These are phyloP conservation scores for Benincasa hispida DNA, from an alignment of 306 rosid species.

Conservation along the genomic window DNA sequence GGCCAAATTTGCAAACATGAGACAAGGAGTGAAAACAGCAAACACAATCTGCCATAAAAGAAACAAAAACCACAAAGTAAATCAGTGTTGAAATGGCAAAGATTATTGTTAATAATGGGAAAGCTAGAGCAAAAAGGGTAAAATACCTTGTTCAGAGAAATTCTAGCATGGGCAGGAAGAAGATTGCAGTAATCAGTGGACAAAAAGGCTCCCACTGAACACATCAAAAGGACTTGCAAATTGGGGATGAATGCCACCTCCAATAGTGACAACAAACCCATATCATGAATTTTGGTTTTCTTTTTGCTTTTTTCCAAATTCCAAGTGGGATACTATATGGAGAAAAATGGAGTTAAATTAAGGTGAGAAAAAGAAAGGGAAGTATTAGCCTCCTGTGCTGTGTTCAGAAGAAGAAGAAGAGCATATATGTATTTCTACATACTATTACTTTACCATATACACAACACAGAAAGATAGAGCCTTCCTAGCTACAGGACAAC, in stretches of 20 bases:
- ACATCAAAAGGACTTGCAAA: slow-evolving; percentile 61
- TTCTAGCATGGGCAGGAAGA: slow-evolving; percentile 42
- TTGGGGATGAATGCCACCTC: slow-evolving; percentile 65
- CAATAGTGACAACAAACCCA: slow-evolving; percentile 58
- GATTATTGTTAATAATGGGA: neutral
- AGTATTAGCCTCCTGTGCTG: too few species aligned
- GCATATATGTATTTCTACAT: too few species aligned
- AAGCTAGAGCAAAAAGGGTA: neutral
- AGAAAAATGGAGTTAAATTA: too few species aligned
- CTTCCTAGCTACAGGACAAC: neutral
- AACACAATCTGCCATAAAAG: slow-evolving; percentile 59
- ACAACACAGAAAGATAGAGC: neutral
- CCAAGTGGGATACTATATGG: too few species aligned
- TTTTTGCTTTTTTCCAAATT: neutral
- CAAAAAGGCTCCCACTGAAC: slow-evolving; percentile 65
- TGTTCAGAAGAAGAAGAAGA: too few species aligned
- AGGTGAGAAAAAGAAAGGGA: too few species aligned
- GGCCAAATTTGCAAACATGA: slow-evolving; percentile 62
- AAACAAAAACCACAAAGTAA: neutral
- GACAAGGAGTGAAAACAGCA: slow-evolving; percentile 67
- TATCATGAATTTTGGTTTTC: slow-evolving; percentile 4
- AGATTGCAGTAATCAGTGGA: slow-evolving; percentile 44
- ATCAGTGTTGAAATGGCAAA: neutral
- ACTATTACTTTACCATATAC: too few species aligned
- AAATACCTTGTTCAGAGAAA: slow-evolving; percentile 56